Base-by-base conservation (phyloP, 78 protist species). In the Tieghemostelium lacteum region DNA sequence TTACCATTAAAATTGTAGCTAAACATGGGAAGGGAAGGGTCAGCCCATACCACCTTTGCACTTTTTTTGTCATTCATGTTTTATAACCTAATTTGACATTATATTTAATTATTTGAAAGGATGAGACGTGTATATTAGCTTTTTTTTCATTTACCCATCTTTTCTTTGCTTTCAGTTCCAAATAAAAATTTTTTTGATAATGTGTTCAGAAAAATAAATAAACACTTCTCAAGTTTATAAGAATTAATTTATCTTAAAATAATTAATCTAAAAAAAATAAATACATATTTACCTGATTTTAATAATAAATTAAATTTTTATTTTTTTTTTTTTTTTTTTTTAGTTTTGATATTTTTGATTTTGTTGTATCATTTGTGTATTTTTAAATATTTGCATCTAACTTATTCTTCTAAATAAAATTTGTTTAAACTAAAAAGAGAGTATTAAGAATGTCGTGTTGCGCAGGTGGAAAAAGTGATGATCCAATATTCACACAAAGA, bases 401-500 rank as follows among this genome's bases (percentile, higher is more conserved):
- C 6, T 45, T 45, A 45, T 14, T 45, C 52, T 14, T 14, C 6
- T 60, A 60, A 7, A 24, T 63, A 63, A 63, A 34, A 63, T 28
- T 12, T 28, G 29, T 10, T 12, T 8, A 63, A 10, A 19, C 14
- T 57, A 37, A 10, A 5, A 73, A 52, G 4, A 3, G 45, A 22
- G 40, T n/a, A n/a, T n/a, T 14, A 77, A 73, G 28, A 36, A 86
- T 86, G 92, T 24, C 85, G 28, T 42, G 86, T 20, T 45, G 70
- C 31, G 54, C 85, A 40, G 65, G 64, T 31, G 75, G 67, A 40
- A 28, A 29, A 20, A 34, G 24, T 20, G 60, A 74, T 8, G 52
- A 76, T 26, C 63, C 60, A 73, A 42, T 54, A 34, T 45, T 74
- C 28, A 55, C 24, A 17, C 74, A 73, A 29, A 86, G 85, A 66